phyloP scores from a whole-genome alignment of 345 rosid genomes.

The Boechera divaricarpa region DNA sequence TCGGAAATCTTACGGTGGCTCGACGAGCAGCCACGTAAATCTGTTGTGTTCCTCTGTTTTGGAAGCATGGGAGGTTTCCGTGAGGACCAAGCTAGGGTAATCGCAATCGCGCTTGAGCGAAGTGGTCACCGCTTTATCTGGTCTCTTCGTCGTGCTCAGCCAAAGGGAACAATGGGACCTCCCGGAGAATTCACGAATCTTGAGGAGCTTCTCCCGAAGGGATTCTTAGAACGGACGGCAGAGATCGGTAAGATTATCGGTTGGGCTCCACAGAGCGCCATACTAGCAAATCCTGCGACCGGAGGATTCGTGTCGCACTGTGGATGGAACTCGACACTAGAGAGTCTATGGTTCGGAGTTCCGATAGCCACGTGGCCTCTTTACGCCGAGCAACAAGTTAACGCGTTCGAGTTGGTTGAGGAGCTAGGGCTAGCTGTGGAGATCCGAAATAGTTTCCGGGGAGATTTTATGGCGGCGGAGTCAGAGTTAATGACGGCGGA shows the following conservation, averaged over 20 bases:
- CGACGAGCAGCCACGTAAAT: slow-evolving; percentile 51
- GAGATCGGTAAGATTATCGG: slow-evolving; percentile 45
- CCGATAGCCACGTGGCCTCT: slow-evolving; percentile 44
- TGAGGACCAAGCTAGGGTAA: slow-evolving; percentile 52
- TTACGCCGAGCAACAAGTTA: slow-evolving; percentile 48
- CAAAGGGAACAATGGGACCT: background rate
- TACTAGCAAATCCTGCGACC: slow-evolving; percentile 48
- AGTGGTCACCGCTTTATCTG: slow-evolving; percentile 56
- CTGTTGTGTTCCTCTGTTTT: slow-evolving; percentile 72
- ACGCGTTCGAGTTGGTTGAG: slow-evolving; percentile 54
- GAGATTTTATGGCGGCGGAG: background rate
- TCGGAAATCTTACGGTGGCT: slow-evolving; percentile 58
- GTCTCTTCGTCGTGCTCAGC: slow-evolving; percentile 50
- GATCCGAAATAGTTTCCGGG: slow-evolving; percentile 47
- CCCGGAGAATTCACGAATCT: slow-evolving; percentile 32
- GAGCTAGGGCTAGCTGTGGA: slow-evolving; percentile 58
- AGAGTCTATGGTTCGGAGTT: slow-evolving; percentile 43
- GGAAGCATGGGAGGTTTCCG: slow-evolving; percentile 67
- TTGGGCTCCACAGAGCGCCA: slow-evolving; percentile 56
- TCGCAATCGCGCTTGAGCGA: slow-evolving; percentile 55
- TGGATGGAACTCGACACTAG: slow-evolving; percentile 29
- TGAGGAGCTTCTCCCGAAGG: slow-evolving; percentile 44
- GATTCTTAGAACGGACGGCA: slow-evolving; percentile 49
- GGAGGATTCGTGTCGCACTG: slow-evolving; percentile 52
- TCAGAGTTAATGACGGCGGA: slow-evolving; percentile 31